phyloP scores from a whole-genome alignment of 768 basidiomycete species.

The Cystobasidium ongulense region DNA sequence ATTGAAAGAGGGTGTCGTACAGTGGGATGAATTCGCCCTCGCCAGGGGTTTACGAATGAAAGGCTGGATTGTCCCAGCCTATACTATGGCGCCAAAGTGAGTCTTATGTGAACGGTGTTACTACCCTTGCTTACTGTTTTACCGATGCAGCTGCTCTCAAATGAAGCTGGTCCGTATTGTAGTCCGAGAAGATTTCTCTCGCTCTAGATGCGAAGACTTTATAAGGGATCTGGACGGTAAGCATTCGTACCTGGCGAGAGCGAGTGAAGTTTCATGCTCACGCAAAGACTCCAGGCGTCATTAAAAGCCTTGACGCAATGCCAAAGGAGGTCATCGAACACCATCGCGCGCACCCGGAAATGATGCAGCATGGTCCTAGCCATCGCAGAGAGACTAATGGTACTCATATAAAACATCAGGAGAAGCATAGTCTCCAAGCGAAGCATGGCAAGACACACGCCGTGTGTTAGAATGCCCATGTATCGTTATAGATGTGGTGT shows the following conservation, averaged over 20 bases:
- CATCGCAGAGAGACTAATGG: background rate
- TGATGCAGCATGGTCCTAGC: slow-evolving; percentile 8
- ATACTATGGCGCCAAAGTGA: slow-evolving; percentile 31
- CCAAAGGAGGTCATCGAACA: slow-evolving; percentile 41
- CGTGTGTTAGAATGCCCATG: slow-evolving; percentile 38
- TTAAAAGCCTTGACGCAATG: slow-evolving; percentile 41
- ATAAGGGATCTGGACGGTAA: slow-evolving; percentile 40
- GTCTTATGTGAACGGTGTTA: too few species aligned
- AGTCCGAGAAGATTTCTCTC: slow-evolving; percentile 43
- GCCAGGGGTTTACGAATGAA: slow-evolving; percentile 40
- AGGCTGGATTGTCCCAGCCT: slow-evolving; percentile 39
- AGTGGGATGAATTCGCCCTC: slow-evolving; percentile 43
- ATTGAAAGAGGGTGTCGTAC: slow-evolving; percentile 35
- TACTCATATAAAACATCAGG: slow-evolving; percentile 35
- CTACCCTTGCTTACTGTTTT: background rate
- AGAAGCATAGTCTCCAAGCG: slow-evolving; percentile 45
- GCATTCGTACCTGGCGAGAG: too few species aligned
- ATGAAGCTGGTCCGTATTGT: slow-evolving; percentile 45
- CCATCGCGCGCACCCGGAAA: slow-evolving; percentile 1
- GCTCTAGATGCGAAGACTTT: slow-evolving; percentile 42
- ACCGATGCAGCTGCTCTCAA: slow-evolving; percentile 32
- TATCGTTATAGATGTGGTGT: too few species aligned
- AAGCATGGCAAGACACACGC: slow-evolving; percentile 45
- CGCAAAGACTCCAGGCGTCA: slow-evolving; percentile 4
- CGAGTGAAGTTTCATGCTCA: too few species aligned